A percentile compares a stretch with the other conserved stretches of the same genome.
Evolutionary conservation across 177 flowering plant genomes (phyloP).

Genomic region (Vitis hybrid): DNA sequence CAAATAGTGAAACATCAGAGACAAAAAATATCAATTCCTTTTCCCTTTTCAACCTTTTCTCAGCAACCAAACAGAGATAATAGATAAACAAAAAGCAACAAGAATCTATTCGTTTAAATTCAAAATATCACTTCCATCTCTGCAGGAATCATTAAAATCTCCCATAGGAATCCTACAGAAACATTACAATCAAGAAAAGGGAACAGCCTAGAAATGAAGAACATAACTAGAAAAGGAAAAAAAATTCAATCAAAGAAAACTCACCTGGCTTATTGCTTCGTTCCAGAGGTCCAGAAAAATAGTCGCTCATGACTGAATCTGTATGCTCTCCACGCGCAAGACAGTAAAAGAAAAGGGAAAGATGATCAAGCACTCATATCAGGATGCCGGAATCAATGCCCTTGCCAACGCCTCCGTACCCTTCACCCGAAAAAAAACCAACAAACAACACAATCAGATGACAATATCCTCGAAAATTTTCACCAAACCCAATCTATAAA

Average conservation of each 20-base stretch:
- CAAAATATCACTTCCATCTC: too few species aligned
- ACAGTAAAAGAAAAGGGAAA: slow-evolving; percentile 16
- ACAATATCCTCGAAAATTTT: too few species aligned
- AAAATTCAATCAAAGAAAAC: background rate
- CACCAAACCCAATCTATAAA: too few species aligned
- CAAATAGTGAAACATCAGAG: too few species aligned
- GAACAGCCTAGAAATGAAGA: background rate
- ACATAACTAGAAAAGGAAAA: too few species aligned
- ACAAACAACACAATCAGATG: background rate
- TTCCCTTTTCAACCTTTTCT: too few species aligned
- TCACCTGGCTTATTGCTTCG: slow-evolving; percentile 30
- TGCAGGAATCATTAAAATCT: too few species aligned
- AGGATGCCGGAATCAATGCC: slow-evolving; percentile 11
- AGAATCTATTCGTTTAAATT: too few species aligned
- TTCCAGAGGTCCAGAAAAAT: slow-evolving; percentile 42
- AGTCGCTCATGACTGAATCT: slow-evolving; percentile 41
- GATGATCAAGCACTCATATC: slow-evolving; percentile 29
- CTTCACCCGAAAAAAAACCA: background rate
- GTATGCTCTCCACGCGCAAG: slow-evolving; percentile 1
- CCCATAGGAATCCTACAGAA: background rate
- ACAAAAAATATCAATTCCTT: too few species aligned
- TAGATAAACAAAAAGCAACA: too few species aligned
- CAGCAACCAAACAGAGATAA: too few species aligned
- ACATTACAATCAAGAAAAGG: background rate
- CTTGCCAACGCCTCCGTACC: slow-evolving; percentile 8